phyloP scores from a whole-genome alignment of 176 grass and related monocot genomes.

The Musa schizocarpa region DNA sequence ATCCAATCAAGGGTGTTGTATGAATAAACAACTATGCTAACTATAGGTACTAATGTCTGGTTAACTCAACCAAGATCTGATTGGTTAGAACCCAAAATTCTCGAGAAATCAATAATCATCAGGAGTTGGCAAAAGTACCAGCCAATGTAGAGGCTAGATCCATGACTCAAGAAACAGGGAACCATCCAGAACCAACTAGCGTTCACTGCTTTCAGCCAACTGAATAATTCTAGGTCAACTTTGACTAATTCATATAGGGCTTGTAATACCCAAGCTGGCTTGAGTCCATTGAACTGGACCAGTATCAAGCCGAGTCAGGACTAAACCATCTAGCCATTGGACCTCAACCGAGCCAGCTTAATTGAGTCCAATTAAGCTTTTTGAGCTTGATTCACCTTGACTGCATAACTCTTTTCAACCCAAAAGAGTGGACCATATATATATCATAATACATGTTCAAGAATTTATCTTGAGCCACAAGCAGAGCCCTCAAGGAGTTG shows the following conservation, averaged over 20 bases:
- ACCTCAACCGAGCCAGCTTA: not conserved
- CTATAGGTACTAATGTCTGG: not conserved
- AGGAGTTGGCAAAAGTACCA: not conserved
- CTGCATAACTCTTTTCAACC: not conserved
- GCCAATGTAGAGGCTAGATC: not conserved
- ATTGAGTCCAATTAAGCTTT: not conserved
- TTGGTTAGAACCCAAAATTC: not conserved
- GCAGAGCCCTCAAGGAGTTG: not conserved
- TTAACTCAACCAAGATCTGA: not conserved
- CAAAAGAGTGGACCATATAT: not conserved
- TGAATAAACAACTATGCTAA: not conserved
- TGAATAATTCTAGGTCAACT: not conserved
- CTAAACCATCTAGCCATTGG: not conserved
- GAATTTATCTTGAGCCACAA: not conserved
- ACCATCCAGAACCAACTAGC: not conserved
- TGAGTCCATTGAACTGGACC: not conserved
- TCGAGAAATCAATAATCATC: not conserved
- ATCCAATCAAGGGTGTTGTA: not conserved
- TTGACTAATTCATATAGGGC: not conserved
- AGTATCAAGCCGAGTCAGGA: not conserved
- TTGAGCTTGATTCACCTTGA: not conserved
- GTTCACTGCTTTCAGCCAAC: not conserved
- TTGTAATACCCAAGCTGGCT: not conserved
- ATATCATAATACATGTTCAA: not conserved
- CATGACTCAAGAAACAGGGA: not conserved